Base-by-base conservation (phyloP, 805 yeast genomes). In the Helenozyma baotianmanensis region DNA sequence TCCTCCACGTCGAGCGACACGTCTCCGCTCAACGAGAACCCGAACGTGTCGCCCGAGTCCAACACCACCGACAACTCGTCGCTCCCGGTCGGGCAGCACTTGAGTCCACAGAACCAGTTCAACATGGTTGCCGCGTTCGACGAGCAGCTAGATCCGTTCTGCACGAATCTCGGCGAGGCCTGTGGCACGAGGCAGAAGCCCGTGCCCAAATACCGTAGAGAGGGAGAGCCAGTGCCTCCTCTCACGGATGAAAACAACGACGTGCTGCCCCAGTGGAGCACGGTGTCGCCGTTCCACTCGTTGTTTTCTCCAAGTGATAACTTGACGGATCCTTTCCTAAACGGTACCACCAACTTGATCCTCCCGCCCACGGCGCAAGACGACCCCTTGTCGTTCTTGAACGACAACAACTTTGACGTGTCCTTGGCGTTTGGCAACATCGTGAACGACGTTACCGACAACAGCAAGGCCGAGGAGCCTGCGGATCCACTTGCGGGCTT, bases 151-250 rank as follows among this genome's bases (percentile, higher is more conserved):
- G 72, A 74, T 38, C 76, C 75, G 18, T 90, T 90, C 54, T 90
- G 97, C 53, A 73, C 74, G 16, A 76, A 79, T 47, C 69, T 90
- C 51, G 74, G 76, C 40, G 72, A 78, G 54, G 97, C 88, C 1
- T 89, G 97, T 59, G 97, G 96, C 12, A 79, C 80, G 6, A 78
- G 68, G 47, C 70, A 70, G 11, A 60, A 74, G 42, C 95, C 92
- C 3, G 54, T 80, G 4, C 94, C 96, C 3, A 61, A 63, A 39
- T 57, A 39, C 34, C 50, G 53, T 31, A 43, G 57, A 13, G 36
- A 30, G 29, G 25, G 40, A 17, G 32, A 26, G 13, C 22, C 36
- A 5, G 33, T 25, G 15, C 42, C 45, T 21, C 36, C 32, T 9
- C 18, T 23, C 10, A 29, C 18, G 13, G 35, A 29, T 22, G 28